Base-by-base conservation (phyloP, 805 yeast species). In the Hanseniaspora valbyensis region DNA sequence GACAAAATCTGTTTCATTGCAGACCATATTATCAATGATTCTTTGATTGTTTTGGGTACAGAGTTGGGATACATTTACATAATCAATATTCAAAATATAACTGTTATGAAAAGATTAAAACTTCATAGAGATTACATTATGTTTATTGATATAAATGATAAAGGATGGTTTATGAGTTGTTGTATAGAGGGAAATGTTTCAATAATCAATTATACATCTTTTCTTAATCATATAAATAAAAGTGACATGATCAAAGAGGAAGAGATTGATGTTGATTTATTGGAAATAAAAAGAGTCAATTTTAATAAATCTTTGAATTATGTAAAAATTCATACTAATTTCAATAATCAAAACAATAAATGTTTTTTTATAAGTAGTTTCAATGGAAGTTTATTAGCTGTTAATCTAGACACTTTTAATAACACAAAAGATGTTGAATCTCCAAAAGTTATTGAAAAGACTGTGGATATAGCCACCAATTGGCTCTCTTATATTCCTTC, bases 321-420 rank as follows among this genome's bases (percentile, higher is more conserved):
- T 40, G 51, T 48, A 3, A 48, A 40, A 14, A 42, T 48, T 3
- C 51, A 48, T n/a, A 40, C 37, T 7, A 5, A n/a, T 9, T 48
- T 29, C 18, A 36, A 48, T 25, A 39, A 48, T 19, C 13, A 25
- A 18, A 25, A 33, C 22, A 48, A 48, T 21, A 48, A 40, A 30
- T 48, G 44, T 28, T 48, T 48, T 34, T 48, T 48, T 33, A 22
- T 48, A 3, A 40, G 44, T 13, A 48, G 51, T 28, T 48, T 48
- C 16, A 48, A 48, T 32, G 51, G 51, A 12, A 16, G 22, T 29
- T 24, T 48, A 4, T 42, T 48, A 18, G 36, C 44, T 2, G 36
- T 42, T 14, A 48, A 48, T n/a, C 19, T 48, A n/a, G 34, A 48
- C n/a, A 32, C 51, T 2, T 16, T 39, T 4, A 39, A 30, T 13